These are phyloP conservation scores for Diaporthe batatas DNA, from an alignment of 2,329 filamentous ascomycete species.

Conservation along the genomic window DNA sequence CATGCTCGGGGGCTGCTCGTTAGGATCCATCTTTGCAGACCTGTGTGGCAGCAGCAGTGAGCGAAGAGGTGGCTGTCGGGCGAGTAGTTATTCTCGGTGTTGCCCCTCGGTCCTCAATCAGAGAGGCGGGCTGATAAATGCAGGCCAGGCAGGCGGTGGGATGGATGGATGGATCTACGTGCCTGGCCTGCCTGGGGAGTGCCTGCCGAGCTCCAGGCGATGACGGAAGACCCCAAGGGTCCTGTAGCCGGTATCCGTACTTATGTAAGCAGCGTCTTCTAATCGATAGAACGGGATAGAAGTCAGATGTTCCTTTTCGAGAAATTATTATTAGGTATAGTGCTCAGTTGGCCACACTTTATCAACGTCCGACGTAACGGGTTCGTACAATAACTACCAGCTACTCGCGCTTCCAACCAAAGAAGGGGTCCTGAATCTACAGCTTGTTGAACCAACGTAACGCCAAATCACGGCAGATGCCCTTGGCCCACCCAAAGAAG, in stretches of 20 bases:
- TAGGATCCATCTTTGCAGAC: slow-evolving; percentile 60
- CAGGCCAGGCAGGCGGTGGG: background rate
- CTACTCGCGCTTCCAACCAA: background rate
- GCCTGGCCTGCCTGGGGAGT: background rate
- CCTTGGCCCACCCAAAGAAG: slow-evolving; percentile 7
- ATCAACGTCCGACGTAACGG: background rate
- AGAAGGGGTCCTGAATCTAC: background rate
- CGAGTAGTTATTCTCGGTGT: slow-evolving; percentile 2
- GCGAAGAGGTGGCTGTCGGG: background rate
- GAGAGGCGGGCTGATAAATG: slow-evolving; percentile 41
- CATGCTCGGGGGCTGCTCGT: slow-evolving; percentile 55
- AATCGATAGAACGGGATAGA: slow-evolving; percentile 6
- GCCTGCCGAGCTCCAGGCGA: slow-evolving; percentile 31
- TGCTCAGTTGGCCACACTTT: too few relatives aligned
- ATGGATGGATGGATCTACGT: slow-evolving; percentile 18
- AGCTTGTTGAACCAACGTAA: slow-evolving; percentile 8
- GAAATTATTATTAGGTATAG: background rate
- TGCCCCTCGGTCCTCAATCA: slow-evolving; percentile 32
- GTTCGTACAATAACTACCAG: background rate
- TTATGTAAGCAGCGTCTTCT: slow-evolving; percentile 28
- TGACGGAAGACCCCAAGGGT: slow-evolving; percentile 37
- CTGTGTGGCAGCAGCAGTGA: background rate
- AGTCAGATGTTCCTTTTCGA: background rate
- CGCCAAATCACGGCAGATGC: slow-evolving; percentile 12
- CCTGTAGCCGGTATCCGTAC: background rate